phyloP scores from a whole-genome alignment of 768 basidiomycete genomes.

The Tulasnella sp. region DNA sequence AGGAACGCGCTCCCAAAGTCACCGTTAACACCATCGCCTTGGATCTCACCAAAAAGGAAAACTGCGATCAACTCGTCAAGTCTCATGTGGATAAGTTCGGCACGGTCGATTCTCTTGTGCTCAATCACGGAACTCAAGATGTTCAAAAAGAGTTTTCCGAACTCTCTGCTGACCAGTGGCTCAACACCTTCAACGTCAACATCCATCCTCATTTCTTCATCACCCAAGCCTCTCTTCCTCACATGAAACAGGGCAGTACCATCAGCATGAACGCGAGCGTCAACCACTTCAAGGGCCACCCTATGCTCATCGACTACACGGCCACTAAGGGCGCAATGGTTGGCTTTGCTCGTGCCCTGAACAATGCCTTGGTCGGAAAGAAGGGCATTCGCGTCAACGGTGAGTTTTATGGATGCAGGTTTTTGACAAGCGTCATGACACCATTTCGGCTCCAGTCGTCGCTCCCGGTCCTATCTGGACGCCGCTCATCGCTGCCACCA shows the following conservation, averaged over 20 bases:
- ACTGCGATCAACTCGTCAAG: slow-evolving; percentile 42
- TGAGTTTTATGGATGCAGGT: slow-evolving; percentile 31
- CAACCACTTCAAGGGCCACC: slow-evolving; percentile 48
- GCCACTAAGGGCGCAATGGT: slow-evolving; percentile 55
- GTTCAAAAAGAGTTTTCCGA: slow-evolving; percentile 42
- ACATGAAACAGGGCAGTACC: slow-evolving; percentile 43
- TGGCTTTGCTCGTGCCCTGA: slow-evolving; percentile 47
- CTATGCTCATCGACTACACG: slow-evolving; percentile 53
- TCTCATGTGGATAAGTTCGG: slow-evolving; percentile 43
- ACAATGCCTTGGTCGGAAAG: slow-evolving; percentile 51
- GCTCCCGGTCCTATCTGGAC: slow-evolving; percentile 51
- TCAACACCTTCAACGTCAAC: slow-evolving; percentile 43
- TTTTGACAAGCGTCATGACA: not conserved
- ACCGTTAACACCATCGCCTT: slow-evolving; percentile 42
- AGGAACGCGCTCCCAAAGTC: slow-evolving; percentile 42
- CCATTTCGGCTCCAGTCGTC: slow-evolving; percentile 37
- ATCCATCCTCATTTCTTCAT: slow-evolving; percentile 50
- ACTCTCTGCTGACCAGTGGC: slow-evolving; percentile 46
- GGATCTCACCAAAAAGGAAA: slow-evolving; percentile 44
- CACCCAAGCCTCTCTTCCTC: slow-evolving; percentile 47
- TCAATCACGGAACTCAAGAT: slow-evolving; percentile 47
- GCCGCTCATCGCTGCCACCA: slow-evolving; percentile 44
- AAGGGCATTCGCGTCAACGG: slow-evolving; percentile 50
- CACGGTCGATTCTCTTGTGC: slow-evolving; percentile 42
- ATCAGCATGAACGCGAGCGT: slow-evolving; percentile 49